phyloP scores from a whole-genome alignment of 208 protist genomes.

The Trypanosoma theileri region DNA sequence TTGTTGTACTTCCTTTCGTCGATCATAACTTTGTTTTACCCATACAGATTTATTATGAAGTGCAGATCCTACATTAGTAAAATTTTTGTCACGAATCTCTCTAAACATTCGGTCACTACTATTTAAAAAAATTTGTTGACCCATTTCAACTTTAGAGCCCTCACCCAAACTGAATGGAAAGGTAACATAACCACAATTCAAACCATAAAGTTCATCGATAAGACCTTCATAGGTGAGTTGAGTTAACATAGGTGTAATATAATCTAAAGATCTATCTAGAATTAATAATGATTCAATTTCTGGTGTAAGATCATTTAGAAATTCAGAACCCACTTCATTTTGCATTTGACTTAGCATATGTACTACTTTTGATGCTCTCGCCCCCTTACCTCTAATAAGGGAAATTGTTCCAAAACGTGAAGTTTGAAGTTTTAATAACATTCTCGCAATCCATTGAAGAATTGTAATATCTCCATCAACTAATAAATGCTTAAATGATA shows the following conservation, averaged over 20 bases:
- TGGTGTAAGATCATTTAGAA: constrained; percentile 42
- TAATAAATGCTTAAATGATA: constrained; percentile 71
- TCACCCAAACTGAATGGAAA: constrained; percentile 80
- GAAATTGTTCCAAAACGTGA: constrained; percentile 60
- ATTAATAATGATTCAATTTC: constrained; percentile 78
- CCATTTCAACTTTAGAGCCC: constrained; percentile 31
- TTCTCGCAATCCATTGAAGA: constrained; percentile 68
- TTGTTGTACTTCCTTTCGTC: constrained; percentile 79
- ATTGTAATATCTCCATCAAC: constrained; percentile 68
- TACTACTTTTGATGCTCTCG: constrained; percentile 56
- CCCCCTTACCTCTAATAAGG: constrained; percentile 60
- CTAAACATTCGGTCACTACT: constrained; percentile 70
- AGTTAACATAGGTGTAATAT: constrained; percentile 82
- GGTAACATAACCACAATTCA: constrained; percentile 49
- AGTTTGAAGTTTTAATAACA: constrained; percentile 86
- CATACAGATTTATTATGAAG: constrained; percentile 84
- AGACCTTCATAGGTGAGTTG: constrained; percentile 92
- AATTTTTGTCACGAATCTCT: constrained; percentile 81
- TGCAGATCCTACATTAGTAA: constrained; percentile 60
- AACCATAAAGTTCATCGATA: constrained; percentile 80
- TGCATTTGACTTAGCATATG: constrained; percentile 69
- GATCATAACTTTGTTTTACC: constrained; percentile 88
- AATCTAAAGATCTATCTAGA: constrained; percentile 80
- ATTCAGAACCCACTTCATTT: constrained; percentile 64
- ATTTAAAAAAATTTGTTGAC: constrained; percentile 41